Percentiles rank a stretch among this genome's conserved stretches.
phyloP scores from a whole-genome alignment of 306 rosid genomes.

The Corylus heterophylla region DNA sequence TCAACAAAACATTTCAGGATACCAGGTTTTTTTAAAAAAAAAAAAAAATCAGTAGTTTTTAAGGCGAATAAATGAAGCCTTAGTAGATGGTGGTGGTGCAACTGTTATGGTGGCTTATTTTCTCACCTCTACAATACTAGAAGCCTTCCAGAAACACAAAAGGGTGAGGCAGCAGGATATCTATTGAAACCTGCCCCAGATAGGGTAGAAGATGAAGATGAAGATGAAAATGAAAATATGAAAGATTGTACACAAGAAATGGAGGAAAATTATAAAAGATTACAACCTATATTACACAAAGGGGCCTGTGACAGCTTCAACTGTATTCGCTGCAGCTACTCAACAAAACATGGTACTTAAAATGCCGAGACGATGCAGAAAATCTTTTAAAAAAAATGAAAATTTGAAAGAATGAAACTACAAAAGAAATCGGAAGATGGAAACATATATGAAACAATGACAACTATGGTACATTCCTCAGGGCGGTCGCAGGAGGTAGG shows the following conservation, averaged over 20 bases:
- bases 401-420: constrained; percentile 52
- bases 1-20: too few species aligned
- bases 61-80: too few species aligned
- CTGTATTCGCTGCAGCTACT: constrained; percentile 5
- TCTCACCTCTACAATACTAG: too few species aligned
- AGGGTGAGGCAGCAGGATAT: too few species aligned
- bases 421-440: constrained; percentile 21
- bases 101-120: too few species aligned
- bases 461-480: constrained; percentile 38
- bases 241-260: background rate
- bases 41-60: too few species aligned
- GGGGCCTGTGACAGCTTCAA: background rate
- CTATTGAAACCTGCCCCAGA: too few species aligned
- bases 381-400: constrained; percentile 27
- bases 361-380: constrained; percentile 11
- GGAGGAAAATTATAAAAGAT: background rate
- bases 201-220: background rate
- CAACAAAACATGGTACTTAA: constrained; percentile 12
- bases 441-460: background rate
- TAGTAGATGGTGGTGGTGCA: too few species aligned
- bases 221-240: background rate
- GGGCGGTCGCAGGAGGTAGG: constrained; percentile 31
- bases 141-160: too few species aligned
- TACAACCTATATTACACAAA: background rate
- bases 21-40: too few species aligned